Evolutionary conservation across 2,329 filamentous ascomycete genomes (phyloP).

Genomic region (Sclerotiophoma versabilis): DNA sequence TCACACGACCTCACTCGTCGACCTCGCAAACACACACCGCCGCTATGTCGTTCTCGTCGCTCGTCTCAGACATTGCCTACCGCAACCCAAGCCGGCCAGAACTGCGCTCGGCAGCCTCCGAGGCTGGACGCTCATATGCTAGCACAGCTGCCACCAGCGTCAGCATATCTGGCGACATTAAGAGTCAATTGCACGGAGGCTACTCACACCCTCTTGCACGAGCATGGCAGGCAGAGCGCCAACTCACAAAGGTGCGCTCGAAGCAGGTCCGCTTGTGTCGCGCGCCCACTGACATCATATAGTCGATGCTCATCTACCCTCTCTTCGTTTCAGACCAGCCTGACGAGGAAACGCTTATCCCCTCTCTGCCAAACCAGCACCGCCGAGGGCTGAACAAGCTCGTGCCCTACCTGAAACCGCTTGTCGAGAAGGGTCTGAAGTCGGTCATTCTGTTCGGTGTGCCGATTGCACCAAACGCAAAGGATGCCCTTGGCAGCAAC

Average conservation of each 20-base stretch:
- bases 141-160: slow-evolving; percentile 61
- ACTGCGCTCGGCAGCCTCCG: slow-evolving; percentile 55
- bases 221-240: slow-evolving; percentile 61
- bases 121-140: slow-evolving; percentile 57
- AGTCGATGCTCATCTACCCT: slow-evolving; percentile 99
- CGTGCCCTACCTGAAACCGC: slow-evolving; percentile 81
- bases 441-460: slow-evolving; percentile 98
- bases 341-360: slow-evolving; percentile 88
- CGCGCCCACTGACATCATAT: slow-evolving; percentile 28
- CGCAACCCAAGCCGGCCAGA: slow-evolving; percentile 53
- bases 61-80: slow-evolving; percentile 60
- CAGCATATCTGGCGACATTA: slow-evolving; percentile 60
- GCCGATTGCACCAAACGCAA: slow-evolving; percentile 78
- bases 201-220: slow-evolving; percentile 60
- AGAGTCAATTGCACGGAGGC: slow-evolving; percentile 60
- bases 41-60: slow-evolving; percentile 60
- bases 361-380: slow-evolving; percentile 88
- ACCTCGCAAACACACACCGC: neutral
- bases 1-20: neutral
- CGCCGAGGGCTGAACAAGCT: slow-evolving; percentile 88
- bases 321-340: slow-evolving; percentile 95
- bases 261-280: neutral
- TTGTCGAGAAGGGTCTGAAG: slow-evolving; percentile 86
- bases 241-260: slow-evolving; percentile 57
- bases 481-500: slow-evolving; percentile 89